Evolutionary conservation across 352 stramenopile species (phyloP).

Genomic region (Pythium brassicae): DNA sequence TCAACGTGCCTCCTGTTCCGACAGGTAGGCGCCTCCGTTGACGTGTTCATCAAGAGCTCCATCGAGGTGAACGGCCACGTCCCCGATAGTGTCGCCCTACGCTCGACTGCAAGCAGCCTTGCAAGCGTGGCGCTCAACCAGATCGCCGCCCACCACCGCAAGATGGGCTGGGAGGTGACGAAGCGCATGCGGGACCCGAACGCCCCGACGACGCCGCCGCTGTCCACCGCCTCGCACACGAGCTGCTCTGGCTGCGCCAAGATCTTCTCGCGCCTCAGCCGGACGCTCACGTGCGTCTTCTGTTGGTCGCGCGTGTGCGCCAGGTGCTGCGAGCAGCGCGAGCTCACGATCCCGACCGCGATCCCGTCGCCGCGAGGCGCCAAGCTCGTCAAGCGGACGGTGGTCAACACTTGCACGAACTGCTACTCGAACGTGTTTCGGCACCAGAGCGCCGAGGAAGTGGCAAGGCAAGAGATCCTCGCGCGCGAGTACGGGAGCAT

Average conservation of each 20-base stretch:
- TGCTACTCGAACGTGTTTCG: no score
- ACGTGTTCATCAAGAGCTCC: constrained; percentile 12
- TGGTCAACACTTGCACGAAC: no score
- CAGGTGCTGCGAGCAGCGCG: constrained; percentile 9
- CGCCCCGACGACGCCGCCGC: background rate
- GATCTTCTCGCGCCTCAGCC: constrained; percentile 3
- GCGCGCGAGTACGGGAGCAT: no score
- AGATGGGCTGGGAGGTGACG: constrained; percentile 6
- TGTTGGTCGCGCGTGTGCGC: constrained; percentile 7
- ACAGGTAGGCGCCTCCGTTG: constrained; percentile 9
- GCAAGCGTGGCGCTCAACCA: constrained; percentile 20
- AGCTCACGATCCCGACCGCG: constrained; percentile 2
- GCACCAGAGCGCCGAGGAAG: no score
- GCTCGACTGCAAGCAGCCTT: constrained; percentile 32
- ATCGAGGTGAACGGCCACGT: constrained; percentile 8
- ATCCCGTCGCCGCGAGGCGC: no score
- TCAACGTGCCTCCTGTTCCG: constrained; percentile 10
- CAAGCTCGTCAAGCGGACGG: no score
- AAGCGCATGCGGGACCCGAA: background rate
- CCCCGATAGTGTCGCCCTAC: constrained; percentile 33
- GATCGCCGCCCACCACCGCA: background rate
- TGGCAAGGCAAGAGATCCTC: no score
- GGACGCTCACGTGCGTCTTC: constrained; percentile 2
- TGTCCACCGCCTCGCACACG: background rate
- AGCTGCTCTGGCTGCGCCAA: constrained; percentile 6